These are phyloP conservation scores for Galium porrigens DNA, from an alignment of 305 asterid species.

Conservation along the genomic window DNA sequence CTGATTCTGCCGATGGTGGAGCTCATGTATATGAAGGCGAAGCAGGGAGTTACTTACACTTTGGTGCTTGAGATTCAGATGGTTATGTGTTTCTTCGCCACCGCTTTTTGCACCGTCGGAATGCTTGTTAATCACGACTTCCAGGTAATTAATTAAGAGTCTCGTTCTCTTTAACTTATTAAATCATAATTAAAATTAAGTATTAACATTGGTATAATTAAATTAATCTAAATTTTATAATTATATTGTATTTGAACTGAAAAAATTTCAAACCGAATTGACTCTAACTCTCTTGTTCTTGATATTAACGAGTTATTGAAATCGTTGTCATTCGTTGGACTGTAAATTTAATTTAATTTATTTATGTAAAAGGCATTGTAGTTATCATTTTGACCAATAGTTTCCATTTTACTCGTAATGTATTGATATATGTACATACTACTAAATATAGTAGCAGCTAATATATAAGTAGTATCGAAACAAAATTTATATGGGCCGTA, in stretches of 20 bases:
- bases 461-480: background rate
- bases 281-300: background rate
- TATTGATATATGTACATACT: background rate
- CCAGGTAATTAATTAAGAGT: too few relatives aligned
- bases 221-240: too few relatives aligned
- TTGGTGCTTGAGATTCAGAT: conserved; percentile 55
- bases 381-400: too few relatives aligned
- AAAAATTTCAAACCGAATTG: too few relatives aligned
- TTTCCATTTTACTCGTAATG: too few relatives aligned
- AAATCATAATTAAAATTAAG: too few relatives aligned
- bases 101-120: conserved; percentile 39
- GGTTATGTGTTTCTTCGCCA: conserved; percentile 41
- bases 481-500: background rate
- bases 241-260: too few relatives aligned
- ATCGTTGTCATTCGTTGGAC: background rate
- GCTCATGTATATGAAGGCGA: conserved; percentile 35
- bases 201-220: too few relatives aligned
- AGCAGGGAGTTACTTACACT: conserved; percentile 26
- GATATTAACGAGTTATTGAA: background rate
- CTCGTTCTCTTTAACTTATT: too few relatives aligned
- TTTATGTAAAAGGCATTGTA: too few relatives aligned
- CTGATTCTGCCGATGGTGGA: conserved; percentile 46
- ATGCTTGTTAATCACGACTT: conserved; percentile 51
- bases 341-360: too few relatives aligned
- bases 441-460: background rate